phyloP scores from a whole-genome alignment of 2,329 filamentous ascomycete species.

The Curvularia sp. region DNA sequence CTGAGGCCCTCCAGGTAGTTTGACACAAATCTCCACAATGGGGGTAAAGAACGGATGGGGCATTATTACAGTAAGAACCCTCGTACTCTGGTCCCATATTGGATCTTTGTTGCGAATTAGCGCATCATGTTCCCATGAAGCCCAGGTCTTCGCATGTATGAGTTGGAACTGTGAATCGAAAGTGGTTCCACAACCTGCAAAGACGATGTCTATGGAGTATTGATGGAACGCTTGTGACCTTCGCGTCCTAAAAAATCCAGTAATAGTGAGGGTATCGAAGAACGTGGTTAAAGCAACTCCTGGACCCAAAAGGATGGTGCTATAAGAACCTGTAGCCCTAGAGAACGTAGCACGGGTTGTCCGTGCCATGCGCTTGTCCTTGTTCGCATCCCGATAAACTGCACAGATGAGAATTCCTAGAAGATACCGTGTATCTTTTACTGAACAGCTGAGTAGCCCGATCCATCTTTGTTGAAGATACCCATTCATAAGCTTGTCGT shows the following conservation, averaged over 20 bases:
- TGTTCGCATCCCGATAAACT: rapidly evolving
- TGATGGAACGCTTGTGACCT: neutral
- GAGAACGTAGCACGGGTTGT: neutral
- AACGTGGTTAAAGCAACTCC: neutral
- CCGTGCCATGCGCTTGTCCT: no score
- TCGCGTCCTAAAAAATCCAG: neutral
- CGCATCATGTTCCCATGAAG: neutral
- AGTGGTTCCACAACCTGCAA: neutral
- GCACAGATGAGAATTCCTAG: neutral
- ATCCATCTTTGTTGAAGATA: neutral
- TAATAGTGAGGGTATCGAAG: neutral
- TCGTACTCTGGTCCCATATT: neutral
- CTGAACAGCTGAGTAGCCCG: constrained; percentile 3
- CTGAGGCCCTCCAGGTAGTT: neutral
- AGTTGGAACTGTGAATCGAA: neutral
- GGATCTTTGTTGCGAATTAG: neutral
- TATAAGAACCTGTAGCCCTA: neutral
- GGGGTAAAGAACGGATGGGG: no score
- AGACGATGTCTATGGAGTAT: neutral
- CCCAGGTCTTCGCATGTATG: neutral
- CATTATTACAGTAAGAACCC: neutral
- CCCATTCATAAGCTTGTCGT: no score
- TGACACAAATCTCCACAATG: neutral
- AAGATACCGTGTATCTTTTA: neutral
- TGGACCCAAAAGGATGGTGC: neutral